A percentile compares a stretch with the other conserved stretches of the same genome.
Conservation (phyloP, 2,329 filamentous ascomycete species). For the Chalaropsis thielavioides region DNA sequence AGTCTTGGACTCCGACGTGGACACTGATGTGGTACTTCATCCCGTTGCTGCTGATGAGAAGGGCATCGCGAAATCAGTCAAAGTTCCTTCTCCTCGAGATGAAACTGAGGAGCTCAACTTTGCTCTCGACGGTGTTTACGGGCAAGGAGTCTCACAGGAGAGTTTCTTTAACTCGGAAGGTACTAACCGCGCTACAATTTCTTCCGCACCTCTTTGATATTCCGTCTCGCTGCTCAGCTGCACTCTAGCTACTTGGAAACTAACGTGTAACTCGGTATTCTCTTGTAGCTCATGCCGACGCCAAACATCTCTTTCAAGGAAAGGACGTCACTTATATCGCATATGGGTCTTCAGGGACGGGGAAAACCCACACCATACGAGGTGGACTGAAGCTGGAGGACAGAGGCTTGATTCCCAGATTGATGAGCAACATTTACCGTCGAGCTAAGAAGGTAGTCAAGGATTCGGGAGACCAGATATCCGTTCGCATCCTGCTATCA, state of each 20-base stretch:
- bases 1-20: constrained; percentile 68
- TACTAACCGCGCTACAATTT: constrained; percentile 29
- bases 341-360: constrained; percentile 84
- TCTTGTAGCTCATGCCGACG: constrained; percentile 60
- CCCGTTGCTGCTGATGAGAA: constrained; percentile 48
- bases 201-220: not conserved
- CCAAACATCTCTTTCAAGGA: constrained; percentile 84
- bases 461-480: constrained; percentile 55
- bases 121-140: constrained; percentile 87
- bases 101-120: constrained; percentile 84
- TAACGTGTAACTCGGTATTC: not conserved
- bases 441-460: constrained; percentile 73
- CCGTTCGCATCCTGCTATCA: constrained; percentile 60
- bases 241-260: not conserved
- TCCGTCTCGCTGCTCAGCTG: not conserved
- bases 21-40: constrained; percentile 73
- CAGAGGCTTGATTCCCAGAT: constrained; percentile 70
- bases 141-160: constrained; percentile 65
- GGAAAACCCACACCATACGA: constrained; percentile 93
- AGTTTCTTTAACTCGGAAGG: constrained; percentile 80
- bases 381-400: constrained; percentile 77
- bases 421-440: constrained; percentile 75
- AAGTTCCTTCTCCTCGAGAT: constrained; percentile 90
- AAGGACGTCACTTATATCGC: constrained; percentile 82
- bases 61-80: constrained; percentile 53